phyloP scores from a whole-genome alignment of 768 basidiomycete genomes.

The Auriscalpium orientale region DNA sequence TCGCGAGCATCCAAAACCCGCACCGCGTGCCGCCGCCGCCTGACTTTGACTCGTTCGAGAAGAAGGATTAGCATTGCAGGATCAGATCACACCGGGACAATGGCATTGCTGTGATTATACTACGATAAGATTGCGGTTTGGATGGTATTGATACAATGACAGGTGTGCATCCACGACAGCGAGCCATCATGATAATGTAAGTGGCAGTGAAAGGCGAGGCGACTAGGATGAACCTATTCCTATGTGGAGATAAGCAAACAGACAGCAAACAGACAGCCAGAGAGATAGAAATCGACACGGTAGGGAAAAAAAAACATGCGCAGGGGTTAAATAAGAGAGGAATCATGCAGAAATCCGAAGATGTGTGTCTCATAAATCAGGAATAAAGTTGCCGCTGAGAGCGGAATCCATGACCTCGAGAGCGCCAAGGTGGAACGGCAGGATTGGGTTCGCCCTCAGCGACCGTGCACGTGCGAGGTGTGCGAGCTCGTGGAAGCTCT shows the following conservation, averaged over 20 bases:
- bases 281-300: not conserved
- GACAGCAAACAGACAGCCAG: not conserved
- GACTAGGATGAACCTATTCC: slow-evolving; percentile 7
- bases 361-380: slow-evolving; percentile 12
- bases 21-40: slow-evolving; percentile 56
- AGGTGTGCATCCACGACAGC: not conserved
- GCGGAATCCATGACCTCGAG: slow-evolving; percentile 51
- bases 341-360: not conserved
- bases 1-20: slow-evolving; percentile 70
- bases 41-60: slow-evolving; percentile 60
- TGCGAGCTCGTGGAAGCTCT: slow-evolving; percentile 62
- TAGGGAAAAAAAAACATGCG: not conserved
- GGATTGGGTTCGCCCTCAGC: slow-evolving; percentile 39
- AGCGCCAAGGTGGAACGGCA: slow-evolving; percentile 73
- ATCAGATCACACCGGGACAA: not conserved
- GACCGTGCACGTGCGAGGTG: slow-evolving; percentile 46
- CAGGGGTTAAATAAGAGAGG: slow-evolving; percentile 1
- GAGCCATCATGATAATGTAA: slow-evolving; percentile 6
- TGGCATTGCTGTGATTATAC: not conserved
- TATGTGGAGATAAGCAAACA: slow-evolving; percentile 9
- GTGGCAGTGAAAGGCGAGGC: slow-evolving; percentile 10
- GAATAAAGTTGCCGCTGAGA: slow-evolving; percentile 24
- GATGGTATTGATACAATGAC: not conserved
- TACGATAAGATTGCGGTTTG: not conserved
- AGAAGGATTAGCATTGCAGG: slow-evolving; percentile 58